Evolutionary conservation across 106 monocot species (phyloP), one percentile per base, ranked within the genome.

Genomic region (Ottelia alismoides): DNA sequence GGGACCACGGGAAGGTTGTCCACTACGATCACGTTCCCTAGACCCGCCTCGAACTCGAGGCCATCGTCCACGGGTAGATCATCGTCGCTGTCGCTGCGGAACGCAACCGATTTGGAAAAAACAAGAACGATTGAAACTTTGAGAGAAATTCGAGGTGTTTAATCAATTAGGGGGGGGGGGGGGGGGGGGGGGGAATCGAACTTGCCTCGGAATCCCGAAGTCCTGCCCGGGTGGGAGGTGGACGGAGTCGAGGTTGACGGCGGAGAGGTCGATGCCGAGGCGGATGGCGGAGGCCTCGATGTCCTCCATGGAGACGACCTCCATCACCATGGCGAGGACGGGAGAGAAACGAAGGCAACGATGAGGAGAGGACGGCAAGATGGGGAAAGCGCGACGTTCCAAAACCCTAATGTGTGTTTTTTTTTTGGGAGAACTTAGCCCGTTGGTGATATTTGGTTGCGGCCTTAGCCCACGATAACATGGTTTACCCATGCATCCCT

Each of bases 1-100:
- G 78, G 74, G 2, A 92, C 82, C 5, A 87, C 71, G 0, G 92
- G 92, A 0, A 87, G 70, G 31, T 92, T 87, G 45, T 92, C 92
- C 25, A 92, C 92, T 0, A 87, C 74, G 2, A 87, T 72, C 1
- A 77, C 62, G 51, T 92, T 92, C 3, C 65, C 62, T 30, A 79
- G 79, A 26, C 92, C 87, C 2, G 68, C 46, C 49, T 87, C 92
- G 31, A 71, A 64, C 52, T 87, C 87, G 21, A 73, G 40, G 0
- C 43, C 54, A 0, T 87, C 87, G 22, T 77, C 82, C 28, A 69
- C 55, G 12, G 56, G 54, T 20, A 72, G n/a, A 45, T 74, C 74
- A 30, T 32, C 61, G 49, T 77, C 82, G 22, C 87, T 82, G 26
- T 79, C 86, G 31, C 87, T 82, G 21, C 85, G n/a, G n/a, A n/a